Base-by-base conservation (phyloP, 2,329 filamentous ascomycete genomes). In the Colletotrichum truncatum region DNA sequence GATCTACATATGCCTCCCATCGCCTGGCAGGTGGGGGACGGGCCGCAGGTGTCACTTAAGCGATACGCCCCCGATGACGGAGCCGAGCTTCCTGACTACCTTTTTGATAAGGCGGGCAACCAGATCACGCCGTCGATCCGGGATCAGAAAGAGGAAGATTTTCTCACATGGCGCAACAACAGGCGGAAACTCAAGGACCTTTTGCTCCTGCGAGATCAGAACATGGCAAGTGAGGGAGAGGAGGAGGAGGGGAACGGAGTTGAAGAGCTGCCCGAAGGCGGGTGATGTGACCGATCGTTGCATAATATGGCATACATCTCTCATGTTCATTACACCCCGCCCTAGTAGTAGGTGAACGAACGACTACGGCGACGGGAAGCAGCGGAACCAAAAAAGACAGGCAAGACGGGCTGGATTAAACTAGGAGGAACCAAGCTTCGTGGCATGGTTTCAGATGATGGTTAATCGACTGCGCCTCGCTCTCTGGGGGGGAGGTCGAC, bases 21-120 rank as follows among this genome's bases (percentile, higher is more conserved):
- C 60, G 77, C 79, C 36, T 90, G 87, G 88, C 81, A 89, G 67
- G 77, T 85, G 41, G 88, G 88, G 14, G 88, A 90, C 55, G 88
- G 88, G 0, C 84, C 84, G 8, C 59, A 69, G 38, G 61, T 68
- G 38, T 54, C 67, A 23, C 25, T 62, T 14, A 58, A 51, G 36
- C 62, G 23, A 53, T 62, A 68, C 34, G 43, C 53, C 12, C 58
- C 70, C 16, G 66, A 73, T 45, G 63, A 64, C 9, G 69, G 71
- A 23, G 18, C 67, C 21, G 61, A 73, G 28, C 64, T 85, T 9
- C 85, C 85, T 0, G 67, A 71, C 21, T 89, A 85, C 70, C 79
- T 90, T 0, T 82, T 84, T 54, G 84, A 87, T 56, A 71, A 75
- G 30, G 67, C 81, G 12, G 87, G 87, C 12, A 77, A 79, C 4